Conservation (phyloP, 305 asterid genomes). For the Andrographis paniculata region DNA sequence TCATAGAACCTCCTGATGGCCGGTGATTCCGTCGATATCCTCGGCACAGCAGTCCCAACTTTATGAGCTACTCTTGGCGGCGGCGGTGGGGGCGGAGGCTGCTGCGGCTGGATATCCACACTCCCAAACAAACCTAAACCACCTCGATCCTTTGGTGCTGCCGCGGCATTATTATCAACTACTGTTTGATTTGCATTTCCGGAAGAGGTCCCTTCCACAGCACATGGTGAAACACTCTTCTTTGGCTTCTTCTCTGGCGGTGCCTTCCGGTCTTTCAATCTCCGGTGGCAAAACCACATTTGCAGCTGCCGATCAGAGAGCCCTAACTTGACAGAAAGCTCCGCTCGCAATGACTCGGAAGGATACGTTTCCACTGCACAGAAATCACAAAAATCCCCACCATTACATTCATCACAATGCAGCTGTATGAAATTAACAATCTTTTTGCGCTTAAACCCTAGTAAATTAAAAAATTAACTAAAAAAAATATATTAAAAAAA, state of each 20-base stretch:
- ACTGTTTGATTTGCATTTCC: conserved; percentile 31
- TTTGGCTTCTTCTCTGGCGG: conserved; percentile 44
- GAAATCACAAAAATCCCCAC: background rate
- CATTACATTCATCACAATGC: background rate
- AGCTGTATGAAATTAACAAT: conserved; percentile 1
- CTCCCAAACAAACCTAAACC: conserved; percentile 35
- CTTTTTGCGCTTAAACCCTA: too few relatives aligned
- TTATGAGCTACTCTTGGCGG: conserved; percentile 48
- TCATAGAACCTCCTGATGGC: conserved; percentile 63
- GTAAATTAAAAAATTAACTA: conserved; percentile 12
- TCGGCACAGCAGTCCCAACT: conserved; percentile 68
- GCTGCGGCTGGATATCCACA: conserved; percentile 26
- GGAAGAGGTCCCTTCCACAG: conserved; percentile 33
- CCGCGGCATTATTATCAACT: conserved; percentile 29
- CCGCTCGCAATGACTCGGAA: conserved; percentile 69
- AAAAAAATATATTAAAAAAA: background rate
- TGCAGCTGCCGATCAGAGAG: conserved; percentile 85
- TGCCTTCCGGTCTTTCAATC: conserved; percentile 80
- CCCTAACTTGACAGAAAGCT: conserved; percentile 69
- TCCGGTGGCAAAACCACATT: conserved; percentile 97
- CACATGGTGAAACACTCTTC: conserved; percentile 35
- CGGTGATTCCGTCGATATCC: conserved; percentile 54
- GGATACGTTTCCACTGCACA: conserved; percentile 71
- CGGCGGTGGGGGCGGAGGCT: conserved; percentile 20
- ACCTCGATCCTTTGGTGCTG: conserved; percentile 26